These are phyloP conservation scores for Alternaria longipes DNA, from an alignment of 2,329 filamentous ascomycete species.

Conservation along the genomic window DNA sequence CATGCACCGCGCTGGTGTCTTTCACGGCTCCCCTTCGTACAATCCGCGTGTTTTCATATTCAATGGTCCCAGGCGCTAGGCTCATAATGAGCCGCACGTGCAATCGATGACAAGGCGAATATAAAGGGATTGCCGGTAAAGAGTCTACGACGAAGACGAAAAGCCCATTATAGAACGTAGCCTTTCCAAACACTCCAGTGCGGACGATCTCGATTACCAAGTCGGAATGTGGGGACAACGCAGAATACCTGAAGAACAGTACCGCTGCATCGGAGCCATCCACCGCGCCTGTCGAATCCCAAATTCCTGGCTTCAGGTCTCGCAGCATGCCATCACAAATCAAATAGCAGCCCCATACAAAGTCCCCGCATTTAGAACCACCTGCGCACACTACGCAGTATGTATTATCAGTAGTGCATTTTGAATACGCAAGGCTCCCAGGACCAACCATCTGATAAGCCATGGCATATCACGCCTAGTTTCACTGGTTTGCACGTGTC, in stretches of 20 bases:
- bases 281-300: neutral
- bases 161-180: neutral
- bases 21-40: neutral
- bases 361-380: neutral
- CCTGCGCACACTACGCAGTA: neutral
- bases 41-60: neutral
- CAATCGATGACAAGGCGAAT: neutral
- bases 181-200: neutral
- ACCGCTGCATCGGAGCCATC: conserved; percentile 1
- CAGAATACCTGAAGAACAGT: neutral
- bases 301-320: conserved; percentile 1
- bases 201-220: neutral
- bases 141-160: neutral
- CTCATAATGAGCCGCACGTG: neutral
- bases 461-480: neutral
- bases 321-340: neutral
- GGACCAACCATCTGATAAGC: neutral
- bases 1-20: neutral
- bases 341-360: neutral
- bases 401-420: neutral
- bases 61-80: neutral
- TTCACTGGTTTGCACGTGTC: neutral
- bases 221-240: neutral
- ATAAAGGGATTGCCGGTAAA: neutral
- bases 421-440: neutral